Evolutionary conservation across 2,329 filamentous ascomycete genomes (phyloP).

Genomic region (Aspergillus oerlinghausenensis): DNA sequence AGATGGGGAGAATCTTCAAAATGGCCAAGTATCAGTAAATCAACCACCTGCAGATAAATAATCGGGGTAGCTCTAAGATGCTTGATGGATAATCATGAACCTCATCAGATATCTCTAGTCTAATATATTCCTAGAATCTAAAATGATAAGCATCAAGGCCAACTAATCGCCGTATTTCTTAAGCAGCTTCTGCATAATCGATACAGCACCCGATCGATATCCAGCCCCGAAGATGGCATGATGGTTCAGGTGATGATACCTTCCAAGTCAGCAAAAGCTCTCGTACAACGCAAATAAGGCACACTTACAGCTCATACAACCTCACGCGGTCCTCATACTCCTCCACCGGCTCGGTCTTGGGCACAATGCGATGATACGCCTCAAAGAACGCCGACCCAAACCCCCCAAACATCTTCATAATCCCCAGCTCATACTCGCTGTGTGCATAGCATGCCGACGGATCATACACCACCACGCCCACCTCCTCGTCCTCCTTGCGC

Average conservation of each 20-base stretch:
- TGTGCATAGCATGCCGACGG: constrained; percentile 78
- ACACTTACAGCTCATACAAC: constrained; percentile 74
- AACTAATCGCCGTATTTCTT: constrained; percentile 59
- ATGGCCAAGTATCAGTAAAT: background rate
- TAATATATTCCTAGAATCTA: too few species aligned
- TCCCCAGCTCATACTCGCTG: constrained; percentile 84
- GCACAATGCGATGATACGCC: constrained; percentile 71
- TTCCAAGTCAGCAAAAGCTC: constrained; percentile 30
- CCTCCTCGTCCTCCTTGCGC: constrained; percentile 37
- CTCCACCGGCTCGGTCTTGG: constrained; percentile 71
- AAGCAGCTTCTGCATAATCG: constrained; percentile 71
- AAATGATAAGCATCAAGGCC: background rate
- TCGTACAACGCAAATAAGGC: background rate
- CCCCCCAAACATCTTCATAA: constrained; percentile 95
- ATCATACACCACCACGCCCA: constrained; percentile 77
- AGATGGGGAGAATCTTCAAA: background rate
- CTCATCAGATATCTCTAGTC: background rate
- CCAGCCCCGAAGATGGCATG: constrained; percentile 77
- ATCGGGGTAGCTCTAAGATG: background rate
- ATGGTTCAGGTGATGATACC: constrained; percentile 88
- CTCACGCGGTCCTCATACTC: constrained; percentile 81
- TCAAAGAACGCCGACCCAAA: constrained; percentile 68
- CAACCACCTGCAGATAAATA: background rate
- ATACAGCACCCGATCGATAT: constrained; percentile 70
- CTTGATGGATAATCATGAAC: background rate